These are phyloP conservation scores for Bruguiera parviflora DNA, from an alignment of 345 rosid genomes.

Conservation along the genomic window DNA sequence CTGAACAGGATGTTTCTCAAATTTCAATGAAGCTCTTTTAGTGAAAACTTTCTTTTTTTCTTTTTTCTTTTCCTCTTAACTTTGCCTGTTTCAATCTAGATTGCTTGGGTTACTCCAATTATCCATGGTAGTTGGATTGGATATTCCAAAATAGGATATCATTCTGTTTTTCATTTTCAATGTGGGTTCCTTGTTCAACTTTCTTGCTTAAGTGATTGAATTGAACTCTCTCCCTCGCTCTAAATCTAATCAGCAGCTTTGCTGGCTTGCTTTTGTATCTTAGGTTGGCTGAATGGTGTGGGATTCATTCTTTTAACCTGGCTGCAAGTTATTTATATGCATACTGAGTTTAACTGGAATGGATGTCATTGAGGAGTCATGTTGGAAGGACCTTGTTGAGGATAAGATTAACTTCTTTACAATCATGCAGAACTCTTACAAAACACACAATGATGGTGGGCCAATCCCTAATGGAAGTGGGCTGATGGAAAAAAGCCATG, in stretches of 20 bases:
- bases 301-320: slow-evolving; percentile 13
- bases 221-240: background rate
- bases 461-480: slow-evolving; percentile 29
- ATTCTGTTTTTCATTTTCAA: background rate
- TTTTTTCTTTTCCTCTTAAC: background rate
- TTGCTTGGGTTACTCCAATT: background rate
- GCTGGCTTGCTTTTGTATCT: no score
- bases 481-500: slow-evolving; percentile 33
- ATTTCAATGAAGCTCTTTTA: background rate
- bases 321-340: slow-evolving; percentile 25
- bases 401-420: slow-evolving; percentile 14
- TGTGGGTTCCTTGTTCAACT: background rate
- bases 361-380: slow-evolving; percentile 16
- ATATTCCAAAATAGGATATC: background rate
- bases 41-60: background rate
- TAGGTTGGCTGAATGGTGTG: slow-evolving; percentile 10
- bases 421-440: slow-evolving; percentile 54
- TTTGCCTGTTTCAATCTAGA: background rate
- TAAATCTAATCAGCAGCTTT: background rate
- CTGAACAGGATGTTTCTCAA: background rate
- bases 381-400: slow-evolving; percentile 26
- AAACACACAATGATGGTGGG: slow-evolving; percentile 36
- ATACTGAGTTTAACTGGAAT: slow-evolving; percentile 10
- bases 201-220: background rate
- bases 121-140: slow-evolving; percentile 6